Evolutionary conservation across 371 early-diverging fungal species (phyloP), one percentile per base, ranked within the genome.

Genomic region (Quaeritorhiza haematococci): DNA sequence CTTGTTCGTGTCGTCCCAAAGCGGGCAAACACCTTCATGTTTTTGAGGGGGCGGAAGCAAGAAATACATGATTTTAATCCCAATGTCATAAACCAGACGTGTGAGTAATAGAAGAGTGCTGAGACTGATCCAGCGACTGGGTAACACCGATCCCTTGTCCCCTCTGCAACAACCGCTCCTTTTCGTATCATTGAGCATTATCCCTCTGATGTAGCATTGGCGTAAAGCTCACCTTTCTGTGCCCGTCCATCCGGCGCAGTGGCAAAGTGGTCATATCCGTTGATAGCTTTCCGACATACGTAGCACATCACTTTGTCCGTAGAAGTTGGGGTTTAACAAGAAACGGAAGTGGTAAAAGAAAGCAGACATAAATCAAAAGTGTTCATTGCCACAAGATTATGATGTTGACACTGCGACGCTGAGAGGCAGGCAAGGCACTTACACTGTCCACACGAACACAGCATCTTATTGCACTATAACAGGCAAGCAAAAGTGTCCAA

Each of bases 381-480:
- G n/a, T n/a, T n/a, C n/a, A n/a, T n/a, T n/a, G n/a, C n/a, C 10
- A 47, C 10, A 47, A 47, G 26, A 26, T 27, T n/a, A n/a, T n/a
- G n/a, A 15, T 47, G 27, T 47, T 26, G 27, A 15, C 24, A 47
- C 15, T 10, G 13, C 27, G 10, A 26, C 24, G 24, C n/a, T n/a
- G 27, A 15, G 47, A 47, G 10, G 10, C 26, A 10, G 10, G 47
- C 47, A 10, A 27, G 24, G 24, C 15, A 46, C 27, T 8, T 58
- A 45, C 33, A 4, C 15, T 17, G 30, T 55, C 71, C 67, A 19
- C 71, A 59, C 27, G 59, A 45, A 19, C 76, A 76, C 5, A 65
- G 71, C 78, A 78, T 79, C 53, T 76, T 73, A 62, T 78, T 78
- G 57, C 77, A 76, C 34, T 48, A 13, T 8, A 50, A n/a, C 8